phyloP scores from a whole-genome alignment of 345 rosid genomes.

The Camelina laxa region DNA sequence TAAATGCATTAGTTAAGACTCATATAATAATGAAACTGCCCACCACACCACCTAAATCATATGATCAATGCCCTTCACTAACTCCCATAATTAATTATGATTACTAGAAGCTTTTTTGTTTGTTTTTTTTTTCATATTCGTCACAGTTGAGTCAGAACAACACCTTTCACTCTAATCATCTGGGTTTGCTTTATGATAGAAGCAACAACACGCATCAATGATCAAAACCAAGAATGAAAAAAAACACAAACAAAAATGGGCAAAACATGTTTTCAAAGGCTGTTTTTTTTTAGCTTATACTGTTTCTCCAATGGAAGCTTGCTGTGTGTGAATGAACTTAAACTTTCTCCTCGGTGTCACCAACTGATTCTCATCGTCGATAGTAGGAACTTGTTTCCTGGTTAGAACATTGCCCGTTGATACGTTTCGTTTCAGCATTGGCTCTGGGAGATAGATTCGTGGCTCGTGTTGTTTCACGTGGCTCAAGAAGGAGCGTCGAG shows the following conservation, averaged over 20 bases:
- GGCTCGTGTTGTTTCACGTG: slow-evolving; percentile 43
- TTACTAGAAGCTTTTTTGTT: slow-evolving; percentile 1
- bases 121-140: not conserved
- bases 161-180: slow-evolving; percentile 8
- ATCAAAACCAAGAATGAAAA: slow-evolving; percentile 26
- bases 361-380: slow-evolving; percentile 64
- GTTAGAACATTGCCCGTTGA: slow-evolving; percentile 81
- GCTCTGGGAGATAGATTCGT: slow-evolving; percentile 43
- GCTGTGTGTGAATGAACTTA: slow-evolving; percentile 78
- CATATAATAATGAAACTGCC: not conserved
- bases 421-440: slow-evolving; percentile 59
- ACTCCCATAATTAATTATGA: slow-evolving; percentile 34
- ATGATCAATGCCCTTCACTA: slow-evolving; percentile 31
- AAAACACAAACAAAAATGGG: not conserved
- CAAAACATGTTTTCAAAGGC: slow-evolving; percentile 39
- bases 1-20: not conserved
- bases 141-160: slow-evolving; percentile 5
- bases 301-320: slow-evolving; percentile 63
- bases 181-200: slow-evolving; percentile 25
- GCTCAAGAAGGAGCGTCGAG: slow-evolving; percentile 47
- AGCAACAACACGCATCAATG: slow-evolving; percentile 31
- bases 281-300: slow-evolving; percentile 60
- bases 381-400: slow-evolving; percentile 57
- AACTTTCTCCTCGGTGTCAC: slow-evolving; percentile 68
- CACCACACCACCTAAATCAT: slow-evolving; percentile 26